Conservation (phyloP, 1,284 basidiomycete species). For the Mycena sp. region DNA sequence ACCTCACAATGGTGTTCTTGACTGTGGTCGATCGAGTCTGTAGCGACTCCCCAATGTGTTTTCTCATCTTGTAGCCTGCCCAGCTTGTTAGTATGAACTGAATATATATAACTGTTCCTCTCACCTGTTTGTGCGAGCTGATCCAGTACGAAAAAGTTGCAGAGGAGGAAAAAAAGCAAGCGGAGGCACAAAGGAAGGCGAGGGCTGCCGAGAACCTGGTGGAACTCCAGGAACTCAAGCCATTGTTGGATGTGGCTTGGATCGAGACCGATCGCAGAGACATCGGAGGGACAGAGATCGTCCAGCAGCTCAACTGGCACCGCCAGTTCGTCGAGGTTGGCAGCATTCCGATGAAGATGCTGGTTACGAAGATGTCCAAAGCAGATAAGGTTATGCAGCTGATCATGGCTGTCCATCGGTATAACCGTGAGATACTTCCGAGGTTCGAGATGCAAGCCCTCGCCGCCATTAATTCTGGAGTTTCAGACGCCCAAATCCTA, state of each 20-base stretch:
- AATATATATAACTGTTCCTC: too few relatives aligned
- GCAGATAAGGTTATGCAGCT: background rate
- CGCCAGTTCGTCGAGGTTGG: background rate
- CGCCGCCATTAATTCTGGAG: too few relatives aligned
- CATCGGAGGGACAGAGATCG: too few relatives aligned
- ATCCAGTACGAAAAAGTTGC: too few relatives aligned
- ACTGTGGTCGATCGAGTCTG: conserved; percentile 1
- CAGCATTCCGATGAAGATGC: background rate
- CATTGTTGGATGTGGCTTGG: too few relatives aligned
- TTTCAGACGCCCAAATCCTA: too few relatives aligned
- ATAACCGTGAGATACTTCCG: background rate
- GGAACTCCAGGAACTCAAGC: background rate
- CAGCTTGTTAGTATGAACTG: too few relatives aligned
- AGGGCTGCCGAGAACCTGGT: too few relatives aligned
- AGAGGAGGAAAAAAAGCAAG: too few relatives aligned
- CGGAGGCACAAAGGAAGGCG: too few relatives aligned
- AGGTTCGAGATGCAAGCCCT: background rate
- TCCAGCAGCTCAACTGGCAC: background rate
- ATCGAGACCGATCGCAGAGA: background rate
- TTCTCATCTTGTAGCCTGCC: too few relatives aligned
- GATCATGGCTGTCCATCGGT: background rate
- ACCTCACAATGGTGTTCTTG: background rate
- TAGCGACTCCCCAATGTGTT: conserved; percentile 3
- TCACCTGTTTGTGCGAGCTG: too few relatives aligned
- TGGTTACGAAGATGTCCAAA: background rate